Evolutionary conservation across 2,329 filamentous ascomycete genomes (phyloP).

Genomic region (Tolypocladium ophioglossoides): DNA sequence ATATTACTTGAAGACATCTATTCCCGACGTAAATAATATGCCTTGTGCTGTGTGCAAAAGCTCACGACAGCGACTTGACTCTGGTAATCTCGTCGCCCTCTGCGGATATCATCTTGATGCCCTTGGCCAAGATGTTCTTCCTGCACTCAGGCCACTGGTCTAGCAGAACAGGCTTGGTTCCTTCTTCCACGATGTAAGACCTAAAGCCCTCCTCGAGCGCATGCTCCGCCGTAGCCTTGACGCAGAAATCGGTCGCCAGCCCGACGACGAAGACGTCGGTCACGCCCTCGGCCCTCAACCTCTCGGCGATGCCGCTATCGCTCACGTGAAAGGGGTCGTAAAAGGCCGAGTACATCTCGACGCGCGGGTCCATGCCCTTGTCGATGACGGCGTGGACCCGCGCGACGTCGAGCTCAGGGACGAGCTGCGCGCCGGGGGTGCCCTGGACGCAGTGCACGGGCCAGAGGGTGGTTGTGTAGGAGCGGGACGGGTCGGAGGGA

Average conservation of each 20-base stretch:
- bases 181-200: slow-evolving; percentile 70
- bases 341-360: slow-evolving; percentile 95
- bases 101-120: slow-evolving; percentile 49
- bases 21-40: background rate
- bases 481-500: slow-evolving; percentile 51
- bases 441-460: slow-evolving; percentile 78
- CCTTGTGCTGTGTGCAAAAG: background rate
- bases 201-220: slow-evolving; percentile 64
- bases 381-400: slow-evolving; percentile 57
- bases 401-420: slow-evolving; percentile 55
- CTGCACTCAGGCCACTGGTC: slow-evolving; percentile 44
- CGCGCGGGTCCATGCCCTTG: slow-evolving; percentile 63
- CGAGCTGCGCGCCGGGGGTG: slow-evolving; percentile 60
- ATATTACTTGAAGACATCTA: background rate
- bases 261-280: slow-evolving; percentile 82
- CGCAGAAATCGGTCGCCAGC: slow-evolving; percentile 82
- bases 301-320: slow-evolving; percentile 51
- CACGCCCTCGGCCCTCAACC: slow-evolving; percentile 46
- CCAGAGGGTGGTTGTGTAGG: slow-evolving; percentile 66
- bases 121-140: slow-evolving; percentile 42
- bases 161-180: slow-evolving; percentile 60
- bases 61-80: slow-evolving; percentile 5
- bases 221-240: slow-evolving; percentile 71
- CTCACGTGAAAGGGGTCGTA: slow-evolving; percentile 63
- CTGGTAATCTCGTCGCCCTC: slow-evolving; percentile 10